Base-by-base conservation (phyloP, 257 asterid species). In the Rauvolfia tetraphylla region DNA sequence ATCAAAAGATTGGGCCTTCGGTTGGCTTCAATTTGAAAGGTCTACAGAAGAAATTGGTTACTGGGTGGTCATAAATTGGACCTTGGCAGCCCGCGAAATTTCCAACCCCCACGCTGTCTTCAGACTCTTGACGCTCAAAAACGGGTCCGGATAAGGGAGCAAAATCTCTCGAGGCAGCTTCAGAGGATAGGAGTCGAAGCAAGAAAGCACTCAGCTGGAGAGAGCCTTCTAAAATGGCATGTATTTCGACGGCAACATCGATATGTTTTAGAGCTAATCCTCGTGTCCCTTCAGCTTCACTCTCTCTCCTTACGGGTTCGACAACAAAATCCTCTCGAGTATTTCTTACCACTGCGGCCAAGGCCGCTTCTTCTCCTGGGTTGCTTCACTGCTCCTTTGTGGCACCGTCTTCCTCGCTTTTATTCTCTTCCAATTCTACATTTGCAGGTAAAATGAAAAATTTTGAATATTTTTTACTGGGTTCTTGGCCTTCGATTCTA, bases 371-470 rank as follows among this genome's bases (percentile, higher is more conserved):
- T 82, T 79, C 75, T 77, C 68, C 90, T 39, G 93, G 89, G 53
- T 29, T 73, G 76, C 92, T 91, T 74, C 92, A 83, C 80, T 88
- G 84, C 80, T 81, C 93, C 81, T 88, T 90, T 76, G 72, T 93
- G 25, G 80, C 76, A 13, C 56, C 88, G 22, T 73, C 86, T 76
- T 80, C 86, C 9, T 74, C 88, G 1, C 90, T 90, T 62, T 88
- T 93, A 27, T 77, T 86, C 81, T 80, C 90, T 74, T 83, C 94
- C 66, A 80, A 79, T 23, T 85, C 86, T 61, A 78, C 91, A 4
- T 93, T 91, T 83, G 86, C 94, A 71, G 96, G 98, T 89, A 63
- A 62, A 59, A 5, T 27, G 39, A 15, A 14, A 66, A 51, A 49
- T 2, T 33, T 62, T 13, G 5, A 25, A 36, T 46, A 10, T 48